Evolutionary conservation across 495 filamentous ascomycete genomes (phyloP), one percentile per base, ranked within the genome.

Genomic region (Tuber calosporum): DNA sequence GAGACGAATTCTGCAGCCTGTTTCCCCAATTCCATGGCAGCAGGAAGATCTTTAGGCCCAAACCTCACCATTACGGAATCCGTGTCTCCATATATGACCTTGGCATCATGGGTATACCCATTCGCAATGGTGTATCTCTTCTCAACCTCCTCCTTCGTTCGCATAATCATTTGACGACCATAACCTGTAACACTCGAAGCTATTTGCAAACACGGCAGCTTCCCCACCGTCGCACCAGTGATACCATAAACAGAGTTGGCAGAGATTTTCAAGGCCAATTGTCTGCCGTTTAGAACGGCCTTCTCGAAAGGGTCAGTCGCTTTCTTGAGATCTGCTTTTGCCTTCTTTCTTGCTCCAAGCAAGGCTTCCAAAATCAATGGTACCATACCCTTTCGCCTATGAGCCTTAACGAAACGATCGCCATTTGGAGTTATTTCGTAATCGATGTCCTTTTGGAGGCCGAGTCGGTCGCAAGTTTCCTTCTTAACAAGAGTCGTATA

Each of bases 41-140:
- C 90, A 17, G 88, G 87, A 19, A 98, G 85, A 58, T 97, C 92
- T 17, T 86, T 88, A 5, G 92, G 92, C 19, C 95, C 95, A 79
- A 99, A 99, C 79, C 97, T 98, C 43, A 99, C 95, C 95, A 99
- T 99, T 82, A 99, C 95, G 9, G 95, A 99, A 86, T 99, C 95
- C 37, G 95, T 99, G 82, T 99, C 95, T 84, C 95, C 95, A 77
- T 99, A 99, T 73, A 99, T 96, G 83, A 99, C 95, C 78, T 96
- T 87, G 0, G 95, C 95, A 82, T 98, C 92, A 81, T 97, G 92
- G 4, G 87, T 87, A 83, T 98, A 98, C 20, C 95, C 96, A 79
- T 98, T 97, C 19, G 92, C 91, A 58, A 97, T 93, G 30, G 89
- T 94, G 78, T 97, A 99, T 73, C 87, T 87, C 42, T 86, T 83